A percentile compares a stretch with the other conserved stretches of the same genome.
These are phyloP conservation scores for Cutaneotrichosporon sp. DNA, from an alignment of 1,284 basidiomycete genomes.

Conservation along the genomic window DNA sequence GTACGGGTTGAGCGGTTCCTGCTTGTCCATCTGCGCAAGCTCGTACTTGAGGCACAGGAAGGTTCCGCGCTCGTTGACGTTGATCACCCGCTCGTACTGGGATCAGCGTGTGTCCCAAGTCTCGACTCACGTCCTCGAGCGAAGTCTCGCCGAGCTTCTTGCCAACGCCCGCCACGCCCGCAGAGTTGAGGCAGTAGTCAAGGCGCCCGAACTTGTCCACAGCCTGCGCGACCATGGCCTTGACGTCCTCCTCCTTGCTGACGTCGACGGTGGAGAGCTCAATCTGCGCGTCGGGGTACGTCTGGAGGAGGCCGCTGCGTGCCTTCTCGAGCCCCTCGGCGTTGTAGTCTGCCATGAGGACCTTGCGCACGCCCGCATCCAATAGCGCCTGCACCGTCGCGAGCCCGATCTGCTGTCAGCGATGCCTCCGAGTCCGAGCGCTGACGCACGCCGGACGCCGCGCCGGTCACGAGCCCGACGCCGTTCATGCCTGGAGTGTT, in stretches of 20 bases:
- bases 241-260: constrained; percentile 17
- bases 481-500: constrained; percentile 14
- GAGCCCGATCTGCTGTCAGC: constrained; percentile 14
- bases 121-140: constrained; percentile 22
- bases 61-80: constrained; percentile 30
- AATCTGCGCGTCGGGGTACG: constrained; percentile 5
- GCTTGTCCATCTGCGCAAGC: constrained; percentile 27
- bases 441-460: constrained; percentile 24
- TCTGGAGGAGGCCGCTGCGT: constrained; percentile 1
- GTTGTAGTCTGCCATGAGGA: constrained; percentile 15
- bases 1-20: constrained; percentile 12
- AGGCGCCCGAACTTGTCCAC: constrained; percentile 33
- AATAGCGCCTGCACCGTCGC: constrained; percentile 16
- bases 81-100: constrained; percentile 34
- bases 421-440: not conserved
- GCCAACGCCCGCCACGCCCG: constrained; percentile 29
- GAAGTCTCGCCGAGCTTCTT: constrained; percentile 5
- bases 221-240: constrained; percentile 12
- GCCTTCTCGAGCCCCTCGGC: constrained; percentile 13
- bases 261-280: constrained; percentile 19
- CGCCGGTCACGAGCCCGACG: constrained; percentile 30
- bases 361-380: constrained; percentile 13
- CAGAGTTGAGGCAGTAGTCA: constrained; percentile 42
- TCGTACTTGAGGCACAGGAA: constrained; percentile 26
- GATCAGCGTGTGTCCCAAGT: not conserved